Percentiles rank a stretch among this genome's conserved stretches.
Evolutionary conservation across 306 rosid species (phyloP).

Genomic region (Lithocarpus polystachyus): DNA sequence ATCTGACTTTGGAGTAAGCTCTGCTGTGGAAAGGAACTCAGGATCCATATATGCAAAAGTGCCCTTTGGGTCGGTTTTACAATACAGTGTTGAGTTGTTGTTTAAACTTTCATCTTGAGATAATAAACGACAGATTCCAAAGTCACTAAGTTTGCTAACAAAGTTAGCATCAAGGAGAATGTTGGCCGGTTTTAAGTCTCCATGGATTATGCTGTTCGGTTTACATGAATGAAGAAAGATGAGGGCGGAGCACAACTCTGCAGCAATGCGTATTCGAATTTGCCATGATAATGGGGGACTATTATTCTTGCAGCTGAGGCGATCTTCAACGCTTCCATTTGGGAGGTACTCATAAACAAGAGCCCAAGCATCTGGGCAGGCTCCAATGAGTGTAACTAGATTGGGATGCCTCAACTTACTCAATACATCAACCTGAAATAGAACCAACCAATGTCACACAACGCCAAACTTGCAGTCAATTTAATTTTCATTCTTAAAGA

Average conservation of each 20-base stretch:
- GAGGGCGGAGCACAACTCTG: slow-evolving; percentile 56
- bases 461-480: not conserved
- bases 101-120: slow-evolving; percentile 24
- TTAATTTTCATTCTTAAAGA: not conserved
- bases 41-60: slow-evolving; percentile 56
- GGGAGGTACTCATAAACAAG: slow-evolving; percentile 55
- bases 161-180: slow-evolving; percentile 46
- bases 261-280: slow-evolving; percentile 43
- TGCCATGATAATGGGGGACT: slow-evolving; percentile 54
- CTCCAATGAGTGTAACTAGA: slow-evolving; percentile 51
- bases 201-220: slow-evolving; percentile 47
- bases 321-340: slow-evolving; percentile 59
- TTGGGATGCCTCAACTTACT: slow-evolving; percentile 55
- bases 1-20: slow-evolving; percentile 53
- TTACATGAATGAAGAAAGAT: slow-evolving; percentile 52
- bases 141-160: slow-evolving; percentile 54
- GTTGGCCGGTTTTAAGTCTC: slow-evolving; percentile 52
- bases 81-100: slow-evolving; percentile 30
- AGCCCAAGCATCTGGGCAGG: slow-evolving; percentile 49
- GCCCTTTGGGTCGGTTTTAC: slow-evolving; percentile 45
- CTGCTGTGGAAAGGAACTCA: slow-evolving; percentile 45
- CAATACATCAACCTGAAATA: slow-evolving; percentile 47
- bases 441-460: not conserved
- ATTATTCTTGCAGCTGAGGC: slow-evolving; percentile 46
- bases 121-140: slow-evolving; percentile 44